Base-by-base conservation (phyloP, 345 rosid species). In the Schrenkiella parvula region DNA sequence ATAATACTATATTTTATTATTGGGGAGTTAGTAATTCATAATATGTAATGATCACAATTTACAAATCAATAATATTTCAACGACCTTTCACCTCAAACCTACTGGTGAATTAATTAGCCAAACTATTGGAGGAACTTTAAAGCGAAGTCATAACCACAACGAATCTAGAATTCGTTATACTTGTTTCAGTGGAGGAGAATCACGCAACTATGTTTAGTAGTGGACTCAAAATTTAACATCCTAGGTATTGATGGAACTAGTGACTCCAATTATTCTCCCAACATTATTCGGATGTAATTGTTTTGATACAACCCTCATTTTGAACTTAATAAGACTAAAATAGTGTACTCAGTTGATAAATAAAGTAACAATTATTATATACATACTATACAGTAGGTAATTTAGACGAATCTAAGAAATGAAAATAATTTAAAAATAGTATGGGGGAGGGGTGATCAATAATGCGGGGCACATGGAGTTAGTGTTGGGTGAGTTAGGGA, bases 401-500 rank as follows among this genome's bases (percentile, higher is more conserved):
- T 17, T 32, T 4, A 53, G 52, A 61, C 32, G 31, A 68, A 67
- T 67, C 69, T 44, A 67, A 11, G 35, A 17, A 42, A 61, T 6
- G n/a, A 51, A 52, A 5, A 9, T 8, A 31, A 34, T 26, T 11
- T 0, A 32, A 28, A 28, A 23, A 50, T 21, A 60, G 39, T 22
- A 12, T n/a, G n/a, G n/a, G n/a, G n/a, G 18, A 3, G 43, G 11
- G 28, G 29, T 32, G 55, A 43, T 68, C 62, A 61, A 61, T 68
- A 35, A 68, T 75, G 79, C 57, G 51, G 21, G 64, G 62, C 79
- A 75, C 79, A 75, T 61, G 79, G 59, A 53, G 70, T 15, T 61
- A 1, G n/a, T 61, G 79, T 75, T 75, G 79, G 74, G 74, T 68
- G 58, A 75, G 70, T 68, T 75, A 75, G 70, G 65, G 74, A 68